Evolutionary conservation across 2,329 filamentous ascomycete species (phyloP).

Genomic region (Botrytis fragariae): DNA sequence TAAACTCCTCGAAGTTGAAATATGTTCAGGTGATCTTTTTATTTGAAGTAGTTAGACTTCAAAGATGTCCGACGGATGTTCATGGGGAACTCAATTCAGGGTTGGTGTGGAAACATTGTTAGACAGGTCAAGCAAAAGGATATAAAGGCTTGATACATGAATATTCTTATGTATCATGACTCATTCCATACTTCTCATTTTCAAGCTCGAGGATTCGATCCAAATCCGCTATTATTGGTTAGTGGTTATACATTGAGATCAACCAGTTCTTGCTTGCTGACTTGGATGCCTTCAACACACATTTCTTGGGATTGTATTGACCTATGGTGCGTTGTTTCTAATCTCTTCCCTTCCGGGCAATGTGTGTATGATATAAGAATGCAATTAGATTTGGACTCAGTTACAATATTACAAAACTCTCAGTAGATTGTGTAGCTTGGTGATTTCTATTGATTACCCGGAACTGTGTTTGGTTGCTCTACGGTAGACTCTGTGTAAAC

Average conservation of each 20-base stretch:
- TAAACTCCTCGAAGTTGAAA: background rate
- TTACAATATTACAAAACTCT: background rate
- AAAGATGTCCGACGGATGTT: background rate
- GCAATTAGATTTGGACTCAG: no score
- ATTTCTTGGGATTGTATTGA: background rate
- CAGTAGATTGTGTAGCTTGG: background rate
- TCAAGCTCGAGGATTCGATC: background rate
- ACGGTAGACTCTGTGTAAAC: background rate
- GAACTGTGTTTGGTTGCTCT: background rate
- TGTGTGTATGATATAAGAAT: background rate
- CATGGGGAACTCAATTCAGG: background rate
- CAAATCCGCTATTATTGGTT: background rate
- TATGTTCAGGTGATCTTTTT: background rate
- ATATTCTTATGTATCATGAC: background rate
- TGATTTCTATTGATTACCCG: background rate
- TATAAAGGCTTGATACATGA: background rate
- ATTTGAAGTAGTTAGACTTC: background rate
- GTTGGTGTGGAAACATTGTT: background rate
- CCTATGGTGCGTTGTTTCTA: background rate
- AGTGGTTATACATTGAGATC: background rate
- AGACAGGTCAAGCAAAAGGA: background rate
- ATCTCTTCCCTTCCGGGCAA: background rate
- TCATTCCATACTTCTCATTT: background rate
- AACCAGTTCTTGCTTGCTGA: background rate
- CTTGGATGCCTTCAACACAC: background rate